These are phyloP conservation scores for Scheffersomyces quercinus DNA, from an alignment of 1,139 yeast species.

Conservation along the genomic window DNA sequence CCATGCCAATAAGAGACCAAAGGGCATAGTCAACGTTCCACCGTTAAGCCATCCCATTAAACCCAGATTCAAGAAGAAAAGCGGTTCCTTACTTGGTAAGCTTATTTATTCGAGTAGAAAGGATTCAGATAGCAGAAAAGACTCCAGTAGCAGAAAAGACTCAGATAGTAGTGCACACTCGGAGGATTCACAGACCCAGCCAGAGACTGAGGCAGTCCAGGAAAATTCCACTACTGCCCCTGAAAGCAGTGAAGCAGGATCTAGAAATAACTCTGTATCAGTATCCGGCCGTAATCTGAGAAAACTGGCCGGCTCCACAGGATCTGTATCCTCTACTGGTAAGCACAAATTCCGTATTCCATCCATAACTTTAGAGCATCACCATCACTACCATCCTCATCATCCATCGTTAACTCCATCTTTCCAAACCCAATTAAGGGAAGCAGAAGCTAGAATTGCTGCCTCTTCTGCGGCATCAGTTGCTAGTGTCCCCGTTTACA, in stretches of 20 bases:
- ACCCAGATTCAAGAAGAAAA: constrained; percentile 48
- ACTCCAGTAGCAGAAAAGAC: too few relatives aligned
- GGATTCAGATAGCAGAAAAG: constrained; percentile 26
- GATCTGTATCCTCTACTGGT: background rate
- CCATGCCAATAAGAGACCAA: constrained; percentile 41
- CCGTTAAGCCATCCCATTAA: constrained; percentile 53
- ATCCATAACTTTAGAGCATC: constrained; percentile 34
- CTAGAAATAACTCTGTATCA: background rate
- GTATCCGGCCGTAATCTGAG: background rate
- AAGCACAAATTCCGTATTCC: constrained; percentile 41
- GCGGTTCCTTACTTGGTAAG: constrained; percentile 47
- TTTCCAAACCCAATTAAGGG: background rate
- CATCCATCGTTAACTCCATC: constrained; percentile 8
- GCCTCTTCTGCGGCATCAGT: too few relatives aligned
- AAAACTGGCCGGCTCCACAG: background rate
- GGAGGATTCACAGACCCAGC: too few relatives aligned
- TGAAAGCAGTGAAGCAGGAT: too few relatives aligned
- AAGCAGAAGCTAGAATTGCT: too few relatives aligned
- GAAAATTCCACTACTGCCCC: too few relatives aligned
- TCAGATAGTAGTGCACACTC: too few relatives aligned
- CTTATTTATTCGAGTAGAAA: constrained; percentile 45
- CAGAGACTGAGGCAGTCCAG: too few relatives aligned
- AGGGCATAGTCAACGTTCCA: constrained; percentile 36
- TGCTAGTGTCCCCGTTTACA: too few relatives aligned
- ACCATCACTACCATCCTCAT: constrained; percentile 7